Base-by-base conservation (phyloP, 148 eudicot species). In the Silene uniflora region DNA sequence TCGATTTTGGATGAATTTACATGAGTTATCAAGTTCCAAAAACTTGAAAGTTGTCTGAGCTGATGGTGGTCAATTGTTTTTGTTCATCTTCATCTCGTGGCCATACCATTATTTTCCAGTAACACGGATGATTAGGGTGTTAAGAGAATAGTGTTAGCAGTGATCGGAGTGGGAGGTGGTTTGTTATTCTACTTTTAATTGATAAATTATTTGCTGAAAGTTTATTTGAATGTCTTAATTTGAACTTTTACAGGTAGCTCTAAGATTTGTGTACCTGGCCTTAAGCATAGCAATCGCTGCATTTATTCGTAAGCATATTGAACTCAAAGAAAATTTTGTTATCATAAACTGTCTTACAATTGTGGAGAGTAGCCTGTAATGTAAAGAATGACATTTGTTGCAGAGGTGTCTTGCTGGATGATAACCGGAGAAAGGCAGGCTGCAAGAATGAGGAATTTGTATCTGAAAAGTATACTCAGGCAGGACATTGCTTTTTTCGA, bases 351-450 rank as follows among this genome's bases (percentile, higher is more conserved):
- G 65, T 61, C 65, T 21, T 61, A 22, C 14, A 61, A 22, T 24
- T 61, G 3, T 22, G 29, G 65, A 23, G n/a, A 13, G 54, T 16
- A 47, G 11, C 54, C 0, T 21, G 23, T 24, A 46, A 59, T 42
- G 46, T 58, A 75, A 21, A 55, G 13, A 11, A 16, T 21, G 27
- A 10, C 3, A 39, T 12, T 35, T 73, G 27, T 77, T 62, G 23
- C 74, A 90, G 91, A 90, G 91, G 95, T 90, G 72, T 67, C 87
- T 46, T 81, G 87, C 66, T 90, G 95, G 95, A 88, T 90, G 95
- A 81, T 88, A 73, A 87, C 95, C 5, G 91, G 95, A 60, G 95
- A 90, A 77, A 85, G 90, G 70, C 95, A 90, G 63, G 91, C 94
- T 66, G 86, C 91, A 29, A 73, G 91, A 54, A 88, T 90, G 42